Base-by-base conservation (phyloP, 352 stramenopile genomes). In the Globisporangium mamillatum region DNA sequence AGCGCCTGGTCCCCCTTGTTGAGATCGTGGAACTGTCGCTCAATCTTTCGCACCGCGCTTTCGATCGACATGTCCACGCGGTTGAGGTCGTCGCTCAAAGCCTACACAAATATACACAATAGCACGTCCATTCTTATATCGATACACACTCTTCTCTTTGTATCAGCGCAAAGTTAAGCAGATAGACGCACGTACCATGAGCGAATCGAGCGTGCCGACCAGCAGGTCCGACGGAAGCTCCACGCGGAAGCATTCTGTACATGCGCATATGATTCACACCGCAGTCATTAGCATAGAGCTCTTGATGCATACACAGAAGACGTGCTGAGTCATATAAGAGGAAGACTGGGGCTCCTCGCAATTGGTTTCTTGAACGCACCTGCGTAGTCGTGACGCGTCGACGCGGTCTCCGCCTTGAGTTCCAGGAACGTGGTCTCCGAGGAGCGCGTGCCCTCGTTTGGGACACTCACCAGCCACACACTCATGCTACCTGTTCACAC, bases 151-250 rank as follows among this genome's bases (percentile, higher is more conserved):
- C 29, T 44, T 50, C 24, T 34, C 3, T 24, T 38, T 18, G 22
- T 48, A 20, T 46, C 32, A 48, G 18, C 18, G 20, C 55, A 44
- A 41, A n/a, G 20, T 41, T 20, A 46, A 60, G 27, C 55, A 60
- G 27, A 12, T 18, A 10, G 0, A 46, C 1, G 36, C 46, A 34
- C 58, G 66, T 27, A 95, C 86, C 97, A 99, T 99, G 27, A 99
- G 90, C 68, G 89, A 98, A 78, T 99, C 97, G 38, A 99, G 82
- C 34, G 97, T 99, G 10, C 97, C 97, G 16, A 99, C 96, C 38
- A 98, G 90, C 68, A 99, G 81, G 63, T 97, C 96, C 18, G 85
- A 92, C 38, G 97, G 97, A 50, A 99, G 74, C 57, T 97, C 89
- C 57, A 98, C 91, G 20, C 89, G 84, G 63, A 88, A 86, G 61